Percentiles rank a stretch among this genome's conserved stretches.
phyloP scores from a whole-genome alignment of 1,284 basidiomycete genomes.

The Filobasidium uniguttulatum region DNA sequence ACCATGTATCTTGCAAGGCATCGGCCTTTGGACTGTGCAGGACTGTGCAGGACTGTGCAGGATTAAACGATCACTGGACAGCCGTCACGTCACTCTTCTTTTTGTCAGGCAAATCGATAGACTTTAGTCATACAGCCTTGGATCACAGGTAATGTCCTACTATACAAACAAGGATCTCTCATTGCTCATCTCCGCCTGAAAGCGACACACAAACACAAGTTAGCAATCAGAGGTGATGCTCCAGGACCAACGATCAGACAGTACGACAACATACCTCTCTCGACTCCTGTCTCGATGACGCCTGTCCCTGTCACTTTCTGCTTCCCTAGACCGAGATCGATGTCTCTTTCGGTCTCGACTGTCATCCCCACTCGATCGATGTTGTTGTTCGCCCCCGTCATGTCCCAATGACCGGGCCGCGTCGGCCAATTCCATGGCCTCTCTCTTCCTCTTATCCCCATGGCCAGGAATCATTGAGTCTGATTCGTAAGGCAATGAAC shows the following conservation, averaged over 20 bases:
- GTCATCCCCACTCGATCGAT: neutral
- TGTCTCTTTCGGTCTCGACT: conserved; percentile 13
- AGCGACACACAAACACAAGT: too few species aligned
- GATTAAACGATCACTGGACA: too few species aligned
- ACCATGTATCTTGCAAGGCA: too few species aligned
- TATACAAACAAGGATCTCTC: too few species aligned
- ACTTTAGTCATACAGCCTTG: too few species aligned
- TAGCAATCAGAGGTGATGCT: too few species aligned
- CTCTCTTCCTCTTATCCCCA: conserved; percentile 32
- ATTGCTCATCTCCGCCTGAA: too few species aligned
- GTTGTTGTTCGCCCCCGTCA: conserved; percentile 10
- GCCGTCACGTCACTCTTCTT: too few species aligned
- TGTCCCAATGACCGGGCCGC: conserved; percentile 21
- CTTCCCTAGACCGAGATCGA: conserved; percentile 18
- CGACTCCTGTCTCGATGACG: conserved; percentile 41
- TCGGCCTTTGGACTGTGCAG: too few species aligned
- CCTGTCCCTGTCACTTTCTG: conserved; percentile 49
- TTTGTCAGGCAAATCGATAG: too few species aligned
- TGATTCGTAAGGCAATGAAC: conserved; percentile 19
- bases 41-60: too few species aligned
- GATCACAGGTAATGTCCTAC: too few species aligned
- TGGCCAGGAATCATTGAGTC: conserved; percentile 19
- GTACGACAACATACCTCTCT: conserved; percentile 7
- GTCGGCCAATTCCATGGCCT: conserved; percentile 34
- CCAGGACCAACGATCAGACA: neutral